phyloP scores from a whole-genome alignment of 371 early-diverging fungal genomes.

The Scutellospora calospora region DNA sequence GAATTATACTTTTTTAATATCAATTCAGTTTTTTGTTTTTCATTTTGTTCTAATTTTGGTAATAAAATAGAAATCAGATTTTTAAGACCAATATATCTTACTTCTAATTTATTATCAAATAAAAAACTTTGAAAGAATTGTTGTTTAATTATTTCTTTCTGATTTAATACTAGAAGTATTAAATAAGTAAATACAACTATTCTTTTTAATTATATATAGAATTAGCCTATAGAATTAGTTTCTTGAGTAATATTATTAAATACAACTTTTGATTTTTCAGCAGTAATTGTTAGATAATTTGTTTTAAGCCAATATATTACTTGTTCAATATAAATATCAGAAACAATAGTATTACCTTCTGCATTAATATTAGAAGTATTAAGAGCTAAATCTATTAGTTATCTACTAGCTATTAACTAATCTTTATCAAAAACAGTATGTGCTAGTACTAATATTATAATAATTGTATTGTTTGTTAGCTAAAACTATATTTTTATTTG shows the following conservation, averaged over 20 bases:
- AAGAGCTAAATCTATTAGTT: constrained; percentile 20
- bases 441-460: neutral
- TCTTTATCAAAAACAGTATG: constrained; percentile 24
- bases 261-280: constrained; percentile 18
- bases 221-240: neutral
- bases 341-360: constrained; percentile 28
- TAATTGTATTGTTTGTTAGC: neutral
- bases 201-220: neutral
- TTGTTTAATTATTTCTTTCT: neutral
- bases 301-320: neutral
- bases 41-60: too few species aligned
- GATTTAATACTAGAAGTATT: neutral
- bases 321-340: constrained; percentile 10
- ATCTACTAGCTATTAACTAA: neutral
- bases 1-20: too few species aligned
- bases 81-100: neutral
- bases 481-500: constrained; percentile 21
- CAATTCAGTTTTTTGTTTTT: too few species aligned
- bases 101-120: neutral
- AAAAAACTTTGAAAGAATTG: constrained; percentile 1
- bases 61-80: neutral
- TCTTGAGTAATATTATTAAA: neutral
- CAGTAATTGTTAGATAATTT: constrained; percentile 13
- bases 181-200: neutral
- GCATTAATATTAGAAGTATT: constrained; percentile 26